Conservation (phyloP, 2,329 filamentous ascomycete genomes). For the Arthrobotrys sphaeroides region DNA sequence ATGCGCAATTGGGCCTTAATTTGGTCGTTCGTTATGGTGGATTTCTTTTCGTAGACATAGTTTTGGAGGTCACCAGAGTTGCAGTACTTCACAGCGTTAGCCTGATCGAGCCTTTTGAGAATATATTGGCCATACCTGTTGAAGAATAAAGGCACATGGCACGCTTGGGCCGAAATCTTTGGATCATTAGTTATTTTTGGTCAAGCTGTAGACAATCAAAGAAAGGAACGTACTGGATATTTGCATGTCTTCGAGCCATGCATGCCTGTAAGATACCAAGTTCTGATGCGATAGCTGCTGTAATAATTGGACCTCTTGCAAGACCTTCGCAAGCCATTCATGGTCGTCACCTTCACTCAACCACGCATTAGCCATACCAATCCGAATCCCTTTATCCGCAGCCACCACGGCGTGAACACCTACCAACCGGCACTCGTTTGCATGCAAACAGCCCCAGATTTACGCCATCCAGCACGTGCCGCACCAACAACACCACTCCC, state of each 20-base stretch:
- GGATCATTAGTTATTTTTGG: slow-evolving; percentile 29
- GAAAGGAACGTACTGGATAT: slow-evolving; percentile 67
- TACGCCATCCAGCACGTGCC: slow-evolving; percentile 89
- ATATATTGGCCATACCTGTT: slow-evolving; percentile 68
- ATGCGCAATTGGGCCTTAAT: slow-evolving; percentile 79
- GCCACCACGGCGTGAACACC: neutral
- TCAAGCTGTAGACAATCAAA: neutral
- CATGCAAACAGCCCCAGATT: slow-evolving; percentile 91
- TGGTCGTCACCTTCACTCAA: slow-evolving; percentile 75
- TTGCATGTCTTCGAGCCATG: slow-evolving; percentile 91
- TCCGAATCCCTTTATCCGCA: neutral
- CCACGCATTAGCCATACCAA: neutral
- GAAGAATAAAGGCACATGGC: slow-evolving; percentile 93
- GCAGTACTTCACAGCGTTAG: slow-evolving; percentile 70
- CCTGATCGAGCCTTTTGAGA: neutral
- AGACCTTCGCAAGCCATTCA: slow-evolving; percentile 91
- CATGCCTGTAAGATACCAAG: slow-evolving; percentile 93
- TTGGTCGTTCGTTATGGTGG: slow-evolving; percentile 74
- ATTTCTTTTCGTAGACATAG: slow-evolving; percentile 75
- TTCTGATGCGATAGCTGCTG: slow-evolving; percentile 94
- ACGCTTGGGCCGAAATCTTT: slow-evolving; percentile 83
- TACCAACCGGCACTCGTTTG: slow-evolving; percentile 88
- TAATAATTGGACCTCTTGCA: slow-evolving; percentile 91
- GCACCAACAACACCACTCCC: slow-evolving; percentile 91
- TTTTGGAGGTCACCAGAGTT: slow-evolving; percentile 90